phyloP scores from a whole-genome alignment of 495 filamentous ascomycete genomes.

The Antarctomyces pellizariae region DNA sequence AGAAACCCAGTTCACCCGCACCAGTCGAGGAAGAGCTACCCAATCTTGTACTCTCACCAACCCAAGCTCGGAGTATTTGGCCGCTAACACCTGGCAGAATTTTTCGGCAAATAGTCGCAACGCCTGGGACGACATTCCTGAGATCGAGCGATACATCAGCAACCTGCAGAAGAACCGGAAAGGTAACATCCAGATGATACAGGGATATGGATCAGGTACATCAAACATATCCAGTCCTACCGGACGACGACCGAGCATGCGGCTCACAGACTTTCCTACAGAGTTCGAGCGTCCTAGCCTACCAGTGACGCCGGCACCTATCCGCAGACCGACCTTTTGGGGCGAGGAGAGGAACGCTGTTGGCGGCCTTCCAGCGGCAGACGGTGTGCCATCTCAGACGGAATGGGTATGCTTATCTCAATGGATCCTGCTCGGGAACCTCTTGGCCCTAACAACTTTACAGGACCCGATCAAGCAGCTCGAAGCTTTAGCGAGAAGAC shows the following conservation, averaged over 20 bases:
- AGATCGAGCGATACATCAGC: slow-evolving; percentile 62
- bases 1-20: slow-evolving; percentile 1
- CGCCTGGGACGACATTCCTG: slow-evolving; percentile 70
- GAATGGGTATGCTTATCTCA: slow-evolving; percentile 63
- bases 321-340: slow-evolving; percentile 30
- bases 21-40: slow-evolving; percentile 6
- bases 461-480: slow-evolving; percentile 49
- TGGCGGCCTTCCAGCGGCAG: slow-evolving; percentile 40
- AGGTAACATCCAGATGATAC: slow-evolving; percentile 32
- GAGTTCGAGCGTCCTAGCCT: slow-evolving; percentile 66
- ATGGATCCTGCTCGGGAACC: slow-evolving; percentile 22
- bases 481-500: slow-evolving; percentile 39
- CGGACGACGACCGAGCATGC: slow-evolving; percentile 27
- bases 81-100: slow-evolving; percentile 33
- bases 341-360: slow-evolving; percentile 26
- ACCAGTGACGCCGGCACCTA: slow-evolving; percentile 74
- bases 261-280: slow-evolving; percentile 67
- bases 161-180: slow-evolving; percentile 39
- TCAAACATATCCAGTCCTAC: slow-evolving; percentile 10
- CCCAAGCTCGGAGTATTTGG: too few species aligned
- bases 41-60: slow-evolving; percentile 2
- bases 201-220: slow-evolving; percentile 12
- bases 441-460: slow-evolving; percentile 13
- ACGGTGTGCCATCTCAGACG: slow-evolving; percentile 60
- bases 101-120: slow-evolving; percentile 43